phyloP scores from a whole-genome alignment of 192 early-diverging fungal species.

The Umbelopsis isabellina region DNA sequence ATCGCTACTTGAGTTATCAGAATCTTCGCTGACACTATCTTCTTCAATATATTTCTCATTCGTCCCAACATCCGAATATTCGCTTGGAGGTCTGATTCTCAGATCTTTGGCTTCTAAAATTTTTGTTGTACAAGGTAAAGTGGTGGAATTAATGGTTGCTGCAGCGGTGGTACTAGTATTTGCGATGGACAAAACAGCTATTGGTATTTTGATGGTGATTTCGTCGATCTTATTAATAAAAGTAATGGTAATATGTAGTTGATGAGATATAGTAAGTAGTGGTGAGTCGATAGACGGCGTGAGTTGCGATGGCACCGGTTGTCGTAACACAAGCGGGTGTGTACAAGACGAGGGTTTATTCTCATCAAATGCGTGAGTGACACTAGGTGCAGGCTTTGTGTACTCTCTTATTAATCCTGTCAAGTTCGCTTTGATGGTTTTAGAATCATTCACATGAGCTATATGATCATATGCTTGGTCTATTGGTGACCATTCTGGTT shows the following conservation, averaged over 20 bases:
- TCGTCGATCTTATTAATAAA: slow-evolving; percentile 35
- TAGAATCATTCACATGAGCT: not conserved
- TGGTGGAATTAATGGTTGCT: not conserved
- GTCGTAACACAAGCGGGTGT: slow-evolving; percentile 30
- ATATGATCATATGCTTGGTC: slow-evolving; percentile 1
- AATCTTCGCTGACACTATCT: not conserved
- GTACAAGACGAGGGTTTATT: slow-evolving; percentile 27
- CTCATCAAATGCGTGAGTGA: slow-evolving; percentile 29
- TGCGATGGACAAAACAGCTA: slow-evolving; percentile 32
- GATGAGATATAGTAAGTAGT: slow-evolving; percentile 34
- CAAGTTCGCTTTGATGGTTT: not conserved
- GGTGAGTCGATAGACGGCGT: slow-evolving; percentile 30
- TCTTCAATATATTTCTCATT: not conserved
- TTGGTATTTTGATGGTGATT: slow-evolving; percentile 34
- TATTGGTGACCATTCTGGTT: not conserved
- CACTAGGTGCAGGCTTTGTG: slow-evolving; percentile 31
- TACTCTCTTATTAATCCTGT: slow-evolving; percentile 22
- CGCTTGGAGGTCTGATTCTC: not conserved
- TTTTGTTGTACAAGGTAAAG: not conserved
- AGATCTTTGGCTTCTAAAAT: not conserved
- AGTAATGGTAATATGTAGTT: slow-evolving; percentile 32
- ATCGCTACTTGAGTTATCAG: not conserved
- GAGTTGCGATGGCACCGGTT: slow-evolving; percentile 24
- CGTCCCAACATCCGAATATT: not conserved
- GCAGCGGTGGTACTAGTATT: not conserved